Percentiles rank a stretch among this genome's conserved stretches.
phyloP scores from a whole-genome alignment of 2,329 filamentous ascomycete species.

The Fusarium sp. region DNA sequence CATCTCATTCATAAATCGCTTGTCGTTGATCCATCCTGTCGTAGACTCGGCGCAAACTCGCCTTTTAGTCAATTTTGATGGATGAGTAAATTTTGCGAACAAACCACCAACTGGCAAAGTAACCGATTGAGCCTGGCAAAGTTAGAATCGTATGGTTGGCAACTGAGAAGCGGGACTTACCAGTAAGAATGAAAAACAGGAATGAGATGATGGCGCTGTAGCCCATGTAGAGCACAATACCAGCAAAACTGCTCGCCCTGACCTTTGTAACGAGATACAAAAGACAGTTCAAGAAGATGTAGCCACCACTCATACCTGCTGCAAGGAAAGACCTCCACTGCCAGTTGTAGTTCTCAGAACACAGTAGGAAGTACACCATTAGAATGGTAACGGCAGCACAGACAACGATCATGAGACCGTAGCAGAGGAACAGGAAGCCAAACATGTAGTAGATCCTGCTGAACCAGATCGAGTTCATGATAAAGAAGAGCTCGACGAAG shows the following conservation, averaged over 20 bases:
- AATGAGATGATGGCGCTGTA: slow-evolving; percentile 92
- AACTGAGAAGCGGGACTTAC: slow-evolving; percentile 65
- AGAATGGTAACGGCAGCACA: slow-evolving; percentile 92
- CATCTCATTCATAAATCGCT: slow-evolving; percentile 39
- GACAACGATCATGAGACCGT: slow-evolving; percentile 96
- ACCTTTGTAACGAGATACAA: slow-evolving; percentile 92
- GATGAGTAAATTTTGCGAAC: slow-evolving; percentile 93
- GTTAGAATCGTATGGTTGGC: slow-evolving; percentile 30
- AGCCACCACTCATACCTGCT: slow-evolving; percentile 88
- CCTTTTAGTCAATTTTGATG: slow-evolving; percentile 91
- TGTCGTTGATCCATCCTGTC: slow-evolving; percentile 25
- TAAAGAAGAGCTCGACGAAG: slow-evolving; percentile 98
- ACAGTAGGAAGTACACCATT: slow-evolving; percentile 96
- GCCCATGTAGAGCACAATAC: slow-evolving; percentile 90
- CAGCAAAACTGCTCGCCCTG: slow-evolving; percentile 84
- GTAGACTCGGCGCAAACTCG: neutral
- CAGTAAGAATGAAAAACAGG: slow-evolving; percentile 92
- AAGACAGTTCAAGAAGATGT: slow-evolving; percentile 92
- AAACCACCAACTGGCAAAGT: slow-evolving; percentile 95
- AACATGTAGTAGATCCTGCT: slow-evolving; percentile 99
- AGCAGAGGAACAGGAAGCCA: slow-evolving; percentile 97
- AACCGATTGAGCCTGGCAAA: slow-evolving; percentile 86
- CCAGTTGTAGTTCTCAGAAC: slow-evolving; percentile 98
- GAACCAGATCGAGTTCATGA: slow-evolving; percentile 99
- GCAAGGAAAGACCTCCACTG: slow-evolving; percentile 96